These are phyloP conservation scores for Tilletia walkeri DNA, from an alignment of 1,284 basidiomycete species.

Conservation along the genomic window DNA sequence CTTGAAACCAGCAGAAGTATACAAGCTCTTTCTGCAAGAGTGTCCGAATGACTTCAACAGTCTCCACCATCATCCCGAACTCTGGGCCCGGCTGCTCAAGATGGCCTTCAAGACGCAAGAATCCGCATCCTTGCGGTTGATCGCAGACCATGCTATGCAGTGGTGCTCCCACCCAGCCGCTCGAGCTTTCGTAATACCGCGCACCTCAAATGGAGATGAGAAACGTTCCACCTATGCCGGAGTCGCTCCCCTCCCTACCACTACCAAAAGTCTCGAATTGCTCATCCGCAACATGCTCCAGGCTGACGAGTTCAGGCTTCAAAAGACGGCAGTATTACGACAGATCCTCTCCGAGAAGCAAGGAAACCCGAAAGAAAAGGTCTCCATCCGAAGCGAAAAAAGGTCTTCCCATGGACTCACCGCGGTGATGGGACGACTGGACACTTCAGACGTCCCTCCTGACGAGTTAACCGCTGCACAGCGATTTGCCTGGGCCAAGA, in stretches of 20 bases:
- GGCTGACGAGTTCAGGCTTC: not conserved
- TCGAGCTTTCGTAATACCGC: not conserved
- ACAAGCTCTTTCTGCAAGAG: not conserved
- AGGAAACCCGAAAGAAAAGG: not conserved
- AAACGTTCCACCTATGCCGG: not conserved
- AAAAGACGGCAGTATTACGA: not conserved
- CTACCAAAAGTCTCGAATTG: not conserved
- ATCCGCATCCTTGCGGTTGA: not conserved
- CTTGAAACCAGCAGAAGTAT: not conserved
- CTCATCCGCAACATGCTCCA: not conserved
- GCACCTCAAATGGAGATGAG: conserved; percentile 3
- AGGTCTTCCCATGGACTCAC: too few species aligned
- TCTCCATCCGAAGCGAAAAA: not conserved
- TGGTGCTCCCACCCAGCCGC: not conserved
- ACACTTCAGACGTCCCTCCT: too few species aligned
- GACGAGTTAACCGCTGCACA: not conserved
- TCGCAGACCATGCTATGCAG: not conserved
- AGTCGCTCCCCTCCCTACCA: not conserved
- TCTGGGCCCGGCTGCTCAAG: conserved; percentile 7
- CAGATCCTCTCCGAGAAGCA: not conserved
- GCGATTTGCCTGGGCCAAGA: conserved; percentile 3
- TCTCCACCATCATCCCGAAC: not conserved
- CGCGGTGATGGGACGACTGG: too few species aligned
- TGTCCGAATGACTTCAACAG: not conserved
- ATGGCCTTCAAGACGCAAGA: not conserved